Percentiles rank a stretch among this genome's conserved stretches.
phyloP scores from a whole-genome alignment of 1,284 basidiomycete species.

The Sanguinoderma infundibulare region DNA sequence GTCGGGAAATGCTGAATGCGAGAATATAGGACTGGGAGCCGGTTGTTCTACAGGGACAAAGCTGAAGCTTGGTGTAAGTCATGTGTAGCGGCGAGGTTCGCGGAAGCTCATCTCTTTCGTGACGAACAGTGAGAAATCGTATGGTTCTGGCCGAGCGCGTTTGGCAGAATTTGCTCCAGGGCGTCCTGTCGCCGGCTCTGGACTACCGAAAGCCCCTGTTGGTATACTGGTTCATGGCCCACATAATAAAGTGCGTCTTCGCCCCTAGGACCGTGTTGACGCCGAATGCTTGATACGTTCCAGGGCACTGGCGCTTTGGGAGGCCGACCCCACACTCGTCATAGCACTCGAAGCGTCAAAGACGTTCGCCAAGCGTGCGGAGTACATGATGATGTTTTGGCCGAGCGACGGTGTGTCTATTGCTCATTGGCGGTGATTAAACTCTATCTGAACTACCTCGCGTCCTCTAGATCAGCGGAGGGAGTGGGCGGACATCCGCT shows the following conservation, averaged over 20 bases:
- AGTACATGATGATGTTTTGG: constrained; percentile 68
- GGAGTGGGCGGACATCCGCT: constrained; percentile 20
- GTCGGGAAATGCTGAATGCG: neutral
- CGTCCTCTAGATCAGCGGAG: constrained; percentile 13
- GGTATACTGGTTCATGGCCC: constrained; percentile 78
- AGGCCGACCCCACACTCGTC: constrained; percentile 58
- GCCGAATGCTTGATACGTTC: constrained; percentile 6
- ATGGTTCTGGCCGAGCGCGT: neutral
- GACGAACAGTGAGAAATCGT: constrained; percentile 9
- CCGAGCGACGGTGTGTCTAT: constrained; percentile 58
- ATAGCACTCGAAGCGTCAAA: constrained; percentile 69
- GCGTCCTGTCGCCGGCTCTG: constrained; percentile 53
- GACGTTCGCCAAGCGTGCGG: constrained; percentile 59
- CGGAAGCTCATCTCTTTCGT: neutral
- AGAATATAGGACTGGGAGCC: neutral
- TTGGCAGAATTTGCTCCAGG: constrained; percentile 1
- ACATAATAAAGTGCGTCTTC: constrained; percentile 57
- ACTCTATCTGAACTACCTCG: neutral
- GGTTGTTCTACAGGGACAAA: constrained; percentile 61
- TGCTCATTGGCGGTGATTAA: neutral
- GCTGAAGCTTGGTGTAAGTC: constrained; percentile 74
- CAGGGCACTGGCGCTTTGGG: constrained; percentile 65
- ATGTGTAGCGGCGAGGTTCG: neutral
- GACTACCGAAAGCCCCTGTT: constrained; percentile 56
- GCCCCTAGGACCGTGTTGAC: neutral